Evolutionary conservation across 805 yeast genomes (phyloP).

Genomic region (Blastobotrys terrestris): DNA sequence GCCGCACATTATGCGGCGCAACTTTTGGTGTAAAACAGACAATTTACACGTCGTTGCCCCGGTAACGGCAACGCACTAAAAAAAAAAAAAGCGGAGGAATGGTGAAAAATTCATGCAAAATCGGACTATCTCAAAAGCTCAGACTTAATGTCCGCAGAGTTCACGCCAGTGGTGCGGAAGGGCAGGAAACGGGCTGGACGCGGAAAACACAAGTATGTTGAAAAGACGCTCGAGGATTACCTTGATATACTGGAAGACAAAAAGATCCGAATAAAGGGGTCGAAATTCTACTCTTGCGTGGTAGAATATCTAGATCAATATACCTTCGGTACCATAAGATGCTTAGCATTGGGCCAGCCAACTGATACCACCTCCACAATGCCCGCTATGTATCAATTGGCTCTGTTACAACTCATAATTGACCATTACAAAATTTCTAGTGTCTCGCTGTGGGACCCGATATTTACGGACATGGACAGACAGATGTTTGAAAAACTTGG

Average conservation of each 20-base stretch:
- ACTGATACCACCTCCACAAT: conserved; percentile 37
- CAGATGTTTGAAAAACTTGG: conserved; percentile 28
- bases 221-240: conserved; percentile 19
- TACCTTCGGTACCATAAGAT: conserved; percentile 38
- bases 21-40: too few relatives aligned
- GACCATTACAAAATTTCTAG: conserved; percentile 21
- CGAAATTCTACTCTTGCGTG: conserved; percentile 9
- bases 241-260: conserved; percentile 6
- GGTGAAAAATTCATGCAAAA: too few relatives aligned
- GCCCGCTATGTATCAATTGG: conserved; percentile 64
- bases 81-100: too few relatives aligned
- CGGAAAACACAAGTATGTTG: conserved; percentile 4
- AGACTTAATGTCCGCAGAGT: background rate
- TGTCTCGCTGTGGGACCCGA: conserved; percentile 61
- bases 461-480: conserved; percentile 44
- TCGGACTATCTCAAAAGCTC: too few relatives aligned
- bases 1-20: too few relatives aligned
- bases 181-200: background rate
- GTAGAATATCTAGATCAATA: conserved; percentile 5
- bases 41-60: too few relatives aligned
- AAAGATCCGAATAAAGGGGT: conserved; percentile 8
- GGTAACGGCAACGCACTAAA: conserved; percentile 1
- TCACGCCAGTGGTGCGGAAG: background rate
- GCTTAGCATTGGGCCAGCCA: conserved; percentile 70
- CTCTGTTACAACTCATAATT: conserved; percentile 43